Percentiles rank a stretch among this genome's conserved stretches.
Evolutionary conservation across 106 monocot species (phyloP).

Genomic region (Triglochin maritima): DNA sequence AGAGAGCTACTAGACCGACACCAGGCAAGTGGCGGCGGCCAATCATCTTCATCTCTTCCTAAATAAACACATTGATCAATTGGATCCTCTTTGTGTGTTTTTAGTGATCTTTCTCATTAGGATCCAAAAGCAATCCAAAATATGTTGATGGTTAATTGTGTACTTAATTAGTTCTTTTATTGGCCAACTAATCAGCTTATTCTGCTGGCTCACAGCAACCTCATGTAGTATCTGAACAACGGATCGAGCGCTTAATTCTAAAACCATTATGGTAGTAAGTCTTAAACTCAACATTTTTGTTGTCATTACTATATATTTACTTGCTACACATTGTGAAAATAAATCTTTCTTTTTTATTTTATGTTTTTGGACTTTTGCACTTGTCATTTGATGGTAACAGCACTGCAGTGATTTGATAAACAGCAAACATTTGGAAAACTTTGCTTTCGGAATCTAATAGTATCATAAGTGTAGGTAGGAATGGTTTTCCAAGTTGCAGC

Average conservation of each 20-base stretch:
- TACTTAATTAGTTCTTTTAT: no score
- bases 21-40: neutral
- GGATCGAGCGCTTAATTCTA: no score
- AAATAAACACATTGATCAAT: neutral
- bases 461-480: neutral
- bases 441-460: neutral
- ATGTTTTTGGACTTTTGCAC: neutral
- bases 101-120: neutral
- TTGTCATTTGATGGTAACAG: neutral
- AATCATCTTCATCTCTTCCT: neutral
- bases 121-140: neutral
- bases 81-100: neutral
- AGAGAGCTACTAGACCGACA: slow-evolving; percentile 49
- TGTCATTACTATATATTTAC: no score
- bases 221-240: no score
- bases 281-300: neutral
- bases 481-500: neutral
- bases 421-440: slow-evolving; percentile 4
- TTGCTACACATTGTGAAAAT: no score
- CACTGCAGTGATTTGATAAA: neutral
- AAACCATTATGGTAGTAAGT: neutral
- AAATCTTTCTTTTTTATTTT: neutral
- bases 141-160: neutral
- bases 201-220: no score
- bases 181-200: no score